phyloP scores from a whole-genome alignment of 116 monocot species.

The Thalassia testudinum region DNA sequence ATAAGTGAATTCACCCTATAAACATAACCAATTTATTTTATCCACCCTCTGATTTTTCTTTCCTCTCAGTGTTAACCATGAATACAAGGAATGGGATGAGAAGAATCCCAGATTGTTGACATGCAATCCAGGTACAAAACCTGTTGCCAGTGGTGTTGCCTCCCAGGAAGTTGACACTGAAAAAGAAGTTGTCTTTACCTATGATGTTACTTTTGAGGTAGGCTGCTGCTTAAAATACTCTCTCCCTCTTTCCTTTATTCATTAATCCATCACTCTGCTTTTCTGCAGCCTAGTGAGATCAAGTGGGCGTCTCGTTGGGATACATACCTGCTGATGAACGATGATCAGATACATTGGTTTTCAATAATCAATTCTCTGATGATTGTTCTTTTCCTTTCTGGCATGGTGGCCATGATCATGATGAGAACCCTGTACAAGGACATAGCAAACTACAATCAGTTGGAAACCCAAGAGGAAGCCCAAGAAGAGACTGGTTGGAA shows the following conservation, averaged over 20 bases:
- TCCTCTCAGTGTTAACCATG: conserved; percentile 27
- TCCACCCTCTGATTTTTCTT: neutral
- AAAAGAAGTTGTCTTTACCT: conserved; percentile 34
- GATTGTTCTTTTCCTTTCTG: conserved; percentile 75
- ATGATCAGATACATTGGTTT: conserved; percentile 78
- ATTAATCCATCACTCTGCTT: neutral
- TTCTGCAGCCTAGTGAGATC: conserved; percentile 45
- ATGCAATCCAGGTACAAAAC: conserved; percentile 35
- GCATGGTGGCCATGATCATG: conserved; percentile 79
- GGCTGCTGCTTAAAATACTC: neutral
- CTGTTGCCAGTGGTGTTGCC: conserved; percentile 24
- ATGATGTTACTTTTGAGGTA: conserved; percentile 55
- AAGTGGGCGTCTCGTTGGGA: conserved; percentile 87
- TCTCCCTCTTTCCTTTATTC: neutral
- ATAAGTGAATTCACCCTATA: too few species aligned
- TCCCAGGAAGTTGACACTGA: conserved; percentile 41
- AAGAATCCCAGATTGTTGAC: conserved; percentile 33
- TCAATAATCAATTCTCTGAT: conserved; percentile 67
- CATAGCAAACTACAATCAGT: conserved; percentile 18
- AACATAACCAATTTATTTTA: too few species aligned
- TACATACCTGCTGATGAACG: conserved; percentile 72
- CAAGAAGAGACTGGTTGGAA: conserved; percentile 24
- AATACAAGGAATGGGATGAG: conserved; percentile 45
- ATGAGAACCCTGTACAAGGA: conserved; percentile 50
- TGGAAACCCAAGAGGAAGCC: conserved; percentile 20